Evolutionary conservation across 768 basidiomycete species (phyloP).

Genomic region (Leccinum boreale): DNA sequence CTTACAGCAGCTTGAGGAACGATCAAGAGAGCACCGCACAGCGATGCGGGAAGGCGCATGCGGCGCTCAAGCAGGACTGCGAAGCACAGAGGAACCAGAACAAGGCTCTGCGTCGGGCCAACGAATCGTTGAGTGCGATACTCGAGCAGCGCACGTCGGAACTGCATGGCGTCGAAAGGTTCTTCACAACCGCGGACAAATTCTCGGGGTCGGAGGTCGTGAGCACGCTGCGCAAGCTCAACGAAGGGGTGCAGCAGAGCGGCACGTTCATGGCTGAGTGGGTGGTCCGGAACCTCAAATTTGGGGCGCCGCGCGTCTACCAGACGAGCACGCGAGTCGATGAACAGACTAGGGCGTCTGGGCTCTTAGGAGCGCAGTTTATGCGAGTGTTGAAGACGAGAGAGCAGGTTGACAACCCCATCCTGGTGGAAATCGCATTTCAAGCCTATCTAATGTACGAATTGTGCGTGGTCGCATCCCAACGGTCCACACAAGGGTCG

Average conservation of each 20-base stretch:
- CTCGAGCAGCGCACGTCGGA: conserved; percentile 41
- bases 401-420: conserved; percentile 23
- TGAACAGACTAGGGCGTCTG: conserved; percentile 9
- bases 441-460: conserved; percentile 24
- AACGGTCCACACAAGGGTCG: conserved; percentile 19
- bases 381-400: conserved; percentile 16
- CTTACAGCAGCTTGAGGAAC: neutral
- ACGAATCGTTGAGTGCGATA: conserved; percentile 16
- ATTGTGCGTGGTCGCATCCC: conserved; percentile 14
- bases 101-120: neutral
- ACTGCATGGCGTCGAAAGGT: conserved; percentile 40
- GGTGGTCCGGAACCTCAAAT: conserved; percentile 36
- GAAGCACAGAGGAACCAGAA: conserved; percentile 13
- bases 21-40: neutral
- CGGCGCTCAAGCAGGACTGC: conserved; percentile 2
- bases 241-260: conserved; percentile 44
- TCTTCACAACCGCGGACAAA: conserved; percentile 39
- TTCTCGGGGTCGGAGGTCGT: conserved; percentile 45
- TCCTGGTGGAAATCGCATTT: conserved; percentile 32
- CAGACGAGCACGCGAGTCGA: neutral
- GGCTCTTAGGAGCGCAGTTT: conserved; percentile 14
- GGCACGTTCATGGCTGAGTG: conserved; percentile 43
- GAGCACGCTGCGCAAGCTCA: conserved; percentile 39
- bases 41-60: conserved; percentile 1
- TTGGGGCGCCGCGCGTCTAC: conserved; percentile 10